Percentiles rank a stretch among this genome's conserved stretches.
These are phyloP conservation scores for Aspergillus bridgeri DNA, from an alignment of 495 filamentous ascomycete genomes.

Conservation along the genomic window DNA sequence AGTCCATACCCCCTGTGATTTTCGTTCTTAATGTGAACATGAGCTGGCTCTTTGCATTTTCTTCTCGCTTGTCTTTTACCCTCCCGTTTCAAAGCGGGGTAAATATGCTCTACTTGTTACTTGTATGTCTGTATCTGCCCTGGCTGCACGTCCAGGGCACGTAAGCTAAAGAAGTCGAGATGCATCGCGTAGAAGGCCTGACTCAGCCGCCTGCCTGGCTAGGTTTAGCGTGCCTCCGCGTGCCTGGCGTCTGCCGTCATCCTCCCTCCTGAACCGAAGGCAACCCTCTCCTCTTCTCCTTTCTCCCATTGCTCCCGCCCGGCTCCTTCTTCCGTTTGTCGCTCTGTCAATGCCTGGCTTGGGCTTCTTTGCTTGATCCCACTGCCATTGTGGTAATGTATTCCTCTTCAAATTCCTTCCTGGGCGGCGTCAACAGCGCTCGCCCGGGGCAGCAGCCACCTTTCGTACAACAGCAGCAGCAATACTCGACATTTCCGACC, in stretches of 20 bases:
- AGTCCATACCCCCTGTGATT: neutral
- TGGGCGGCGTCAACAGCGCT: conserved; percentile 70
- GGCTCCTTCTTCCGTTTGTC: conserved; percentile 12
- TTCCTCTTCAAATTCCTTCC: conserved; percentile 79
- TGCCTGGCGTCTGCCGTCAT: conserved; percentile 11
- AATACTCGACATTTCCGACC: conserved; percentile 43
- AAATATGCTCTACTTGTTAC: neutral
- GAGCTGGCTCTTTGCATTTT: neutral
- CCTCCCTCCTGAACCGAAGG: conserved; percentile 1
- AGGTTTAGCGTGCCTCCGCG: conserved; percentile 11
- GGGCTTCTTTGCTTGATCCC: conserved; percentile 27
- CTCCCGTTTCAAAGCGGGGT: neutral
- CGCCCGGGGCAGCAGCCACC: conserved; percentile 64
- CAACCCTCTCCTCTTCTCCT: conserved; percentile 5
- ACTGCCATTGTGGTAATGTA: conserved; percentile 60
- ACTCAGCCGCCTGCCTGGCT: neutral
- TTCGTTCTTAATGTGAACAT: neutral
- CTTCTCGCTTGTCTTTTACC: neutral
- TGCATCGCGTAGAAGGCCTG: too few species aligned
- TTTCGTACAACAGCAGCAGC: conserved; percentile 32
- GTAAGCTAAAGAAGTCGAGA: too few species aligned
- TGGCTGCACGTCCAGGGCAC: too few species aligned
- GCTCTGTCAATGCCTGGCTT: conserved; percentile 21
- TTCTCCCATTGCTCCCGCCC: conserved; percentile 6
- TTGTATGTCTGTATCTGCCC: too few species aligned